phyloP scores from a whole-genome alignment of 1,284 basidiomycete genomes.

The Ustilago lituana region DNA sequence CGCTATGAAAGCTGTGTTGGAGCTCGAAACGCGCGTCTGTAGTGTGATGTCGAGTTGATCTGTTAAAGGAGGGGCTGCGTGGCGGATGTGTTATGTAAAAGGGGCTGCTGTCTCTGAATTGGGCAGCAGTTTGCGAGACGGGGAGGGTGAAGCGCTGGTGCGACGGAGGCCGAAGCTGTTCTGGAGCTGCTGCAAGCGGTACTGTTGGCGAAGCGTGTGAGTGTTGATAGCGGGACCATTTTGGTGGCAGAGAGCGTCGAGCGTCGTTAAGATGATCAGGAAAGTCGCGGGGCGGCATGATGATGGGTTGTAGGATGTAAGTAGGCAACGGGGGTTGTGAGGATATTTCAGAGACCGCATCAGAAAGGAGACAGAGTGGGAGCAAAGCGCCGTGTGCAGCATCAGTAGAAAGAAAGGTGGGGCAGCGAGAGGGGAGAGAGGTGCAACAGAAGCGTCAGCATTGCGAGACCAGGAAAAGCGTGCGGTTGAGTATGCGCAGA shows the following conservation, averaged over 20 bases:
- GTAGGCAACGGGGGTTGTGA: background rate
- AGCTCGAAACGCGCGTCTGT: slow-evolving; percentile 1
- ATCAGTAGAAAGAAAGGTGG: no score
- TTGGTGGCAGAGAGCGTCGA: slow-evolving; percentile 23
- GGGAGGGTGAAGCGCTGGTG: slow-evolving; percentile 20
- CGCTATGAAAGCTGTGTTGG: slow-evolving; percentile 1
- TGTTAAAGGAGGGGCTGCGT: slow-evolving; percentile 7
- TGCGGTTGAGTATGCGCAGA: slow-evolving; percentile 11
- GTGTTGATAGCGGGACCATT: slow-evolving; percentile 6
- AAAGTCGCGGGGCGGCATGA: slow-evolving; percentile 17
- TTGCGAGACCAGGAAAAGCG: background rate
- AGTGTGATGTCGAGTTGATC: background rate
- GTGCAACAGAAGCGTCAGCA: slow-evolving; percentile 1
- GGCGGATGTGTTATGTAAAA: slow-evolving; percentile 5
- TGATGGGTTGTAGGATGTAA: background rate
- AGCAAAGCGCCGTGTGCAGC: no score
- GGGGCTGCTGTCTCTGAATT: background rate
- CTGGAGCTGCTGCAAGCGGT: background rate
- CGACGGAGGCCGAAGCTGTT: background rate
- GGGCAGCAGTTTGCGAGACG: background rate
- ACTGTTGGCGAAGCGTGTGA: background rate
- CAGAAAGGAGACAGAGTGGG: background rate
- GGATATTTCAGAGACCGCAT: background rate
- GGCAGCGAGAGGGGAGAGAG: background rate
- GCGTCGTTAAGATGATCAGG: slow-evolving; percentile 5